phyloP scores from a whole-genome alignment of 1,284 basidiomycete genomes.

The Takashimella tepidaria region DNA sequence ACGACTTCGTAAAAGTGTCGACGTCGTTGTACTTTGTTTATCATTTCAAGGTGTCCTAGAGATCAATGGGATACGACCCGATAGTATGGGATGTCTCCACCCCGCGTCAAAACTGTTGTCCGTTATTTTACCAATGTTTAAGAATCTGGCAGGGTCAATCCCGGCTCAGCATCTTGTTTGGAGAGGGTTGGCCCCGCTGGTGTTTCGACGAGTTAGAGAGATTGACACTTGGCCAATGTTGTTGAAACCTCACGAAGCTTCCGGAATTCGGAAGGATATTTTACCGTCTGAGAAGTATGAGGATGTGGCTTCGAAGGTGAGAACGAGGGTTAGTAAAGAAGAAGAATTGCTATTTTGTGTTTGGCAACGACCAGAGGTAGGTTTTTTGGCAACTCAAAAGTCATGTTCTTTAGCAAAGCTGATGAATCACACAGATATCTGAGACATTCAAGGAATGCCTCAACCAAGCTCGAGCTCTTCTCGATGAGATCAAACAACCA shows the following conservation, averaged over 20 bases:
- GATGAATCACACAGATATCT: too few relatives aligned
- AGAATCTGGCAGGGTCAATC: constrained; percentile 9
- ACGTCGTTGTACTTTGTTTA: constrained; percentile 61
- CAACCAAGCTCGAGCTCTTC: neutral
- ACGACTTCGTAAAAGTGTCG: constrained; percentile 60
- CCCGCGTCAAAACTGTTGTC: constrained; percentile 14
- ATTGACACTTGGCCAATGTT: constrained; percentile 55
- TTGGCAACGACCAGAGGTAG: constrained; percentile 62
- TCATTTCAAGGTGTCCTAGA: constrained; percentile 63
- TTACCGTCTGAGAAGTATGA: constrained; percentile 41
- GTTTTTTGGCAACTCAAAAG: constrained; percentile 23
- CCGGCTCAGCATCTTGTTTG: constrained; percentile 52
- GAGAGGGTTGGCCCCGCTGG: constrained; percentile 61
- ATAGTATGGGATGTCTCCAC: constrained; percentile 16
- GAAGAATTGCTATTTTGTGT: constrained; percentile 45
- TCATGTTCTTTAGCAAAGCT: neutral
- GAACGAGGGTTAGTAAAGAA: constrained; percentile 12
- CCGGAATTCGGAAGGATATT: constrained; percentile 61
- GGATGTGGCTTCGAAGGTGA: constrained; percentile 6
- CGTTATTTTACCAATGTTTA: constrained; percentile 14
- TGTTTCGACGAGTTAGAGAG: constrained; percentile 36
- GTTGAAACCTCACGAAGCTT: constrained; percentile 57
- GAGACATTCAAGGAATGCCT: constrained; percentile 14
- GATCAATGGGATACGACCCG: constrained; percentile 56
- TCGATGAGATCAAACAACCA: neutral